Conservation (phyloP, 1,284 basidiomycete species). For the Veloboletus limbatus region DNA sequence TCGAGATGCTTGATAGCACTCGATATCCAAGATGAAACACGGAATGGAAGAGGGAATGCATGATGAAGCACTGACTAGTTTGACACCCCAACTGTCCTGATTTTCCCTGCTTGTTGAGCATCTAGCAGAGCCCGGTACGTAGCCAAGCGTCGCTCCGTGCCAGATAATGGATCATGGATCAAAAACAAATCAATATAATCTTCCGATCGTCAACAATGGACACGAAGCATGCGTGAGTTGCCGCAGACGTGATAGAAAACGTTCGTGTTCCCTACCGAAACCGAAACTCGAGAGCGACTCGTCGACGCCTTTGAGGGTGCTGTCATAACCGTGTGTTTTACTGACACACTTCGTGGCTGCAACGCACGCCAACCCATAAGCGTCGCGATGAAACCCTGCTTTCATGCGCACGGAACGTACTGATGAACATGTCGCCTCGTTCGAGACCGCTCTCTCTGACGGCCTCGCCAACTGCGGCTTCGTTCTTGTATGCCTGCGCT, state of each 20-base stretch:
- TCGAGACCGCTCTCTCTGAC: slow-evolving; percentile 51
- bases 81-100: slow-evolving; percentile 71
- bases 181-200: slow-evolving; percentile 78
- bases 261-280: slow-evolving; percentile 43
- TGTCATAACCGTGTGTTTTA: slow-evolving; percentile 56
- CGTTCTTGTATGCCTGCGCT: slow-evolving; percentile 75
- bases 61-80: slow-evolving; percentile 56
- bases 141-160: slow-evolving; percentile 53
- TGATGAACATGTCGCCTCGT: slow-evolving; percentile 65
- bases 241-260: slow-evolving; percentile 6
- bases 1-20: slow-evolving; percentile 78
- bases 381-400: background rate
- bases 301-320: slow-evolving; percentile 53
- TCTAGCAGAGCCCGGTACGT: slow-evolving; percentile 66
- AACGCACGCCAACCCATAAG: slow-evolving; percentile 15
- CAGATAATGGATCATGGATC: slow-evolving; percentile 71
- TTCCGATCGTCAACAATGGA: slow-evolving; percentile 23
- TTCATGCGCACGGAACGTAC: slow-evolving; percentile 39
- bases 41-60: background rate
- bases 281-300: slow-evolving; percentile 53
- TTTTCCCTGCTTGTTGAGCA: slow-evolving; percentile 59
- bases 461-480: slow-evolving; percentile 60
- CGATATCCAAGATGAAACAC: background rate
- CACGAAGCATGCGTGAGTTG: too few relatives aligned
- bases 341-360: slow-evolving; percentile 67